These are phyloP conservation scores for Lentinula detonsa DNA, from an alignment of 768 basidiomycete genomes.

Conservation along the genomic window DNA sequence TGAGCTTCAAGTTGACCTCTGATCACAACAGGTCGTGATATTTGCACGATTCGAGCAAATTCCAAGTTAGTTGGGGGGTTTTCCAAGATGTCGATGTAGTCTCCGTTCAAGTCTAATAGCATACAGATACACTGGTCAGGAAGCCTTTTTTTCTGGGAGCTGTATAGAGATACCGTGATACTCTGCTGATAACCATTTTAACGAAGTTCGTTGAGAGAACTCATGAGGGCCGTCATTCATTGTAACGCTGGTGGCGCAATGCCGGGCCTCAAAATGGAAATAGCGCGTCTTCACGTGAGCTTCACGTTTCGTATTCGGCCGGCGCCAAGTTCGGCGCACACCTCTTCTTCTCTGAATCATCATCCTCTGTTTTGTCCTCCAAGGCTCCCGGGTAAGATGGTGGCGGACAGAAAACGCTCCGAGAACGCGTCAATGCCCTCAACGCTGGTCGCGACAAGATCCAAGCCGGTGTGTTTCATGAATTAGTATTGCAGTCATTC, in stretches of 20 bases:
- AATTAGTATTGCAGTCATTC: not conserved
- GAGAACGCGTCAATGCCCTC: not conserved
- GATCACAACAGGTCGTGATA: conserved; percentile 71
- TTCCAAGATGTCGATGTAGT: conserved; percentile 41
- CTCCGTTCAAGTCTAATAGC: conserved; percentile 54
- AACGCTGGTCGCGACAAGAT: conserved; percentile 12
- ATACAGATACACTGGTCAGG: not conserved
- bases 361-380: not conserved
- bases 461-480: conserved; percentile 20
- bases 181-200: conserved; percentile 30
- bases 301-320: not conserved
- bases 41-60: conserved; percentile 60
- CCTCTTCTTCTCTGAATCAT: not conserved
- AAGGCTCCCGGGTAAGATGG: conserved; percentile 15
- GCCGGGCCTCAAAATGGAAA: not conserved
- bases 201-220: not conserved
- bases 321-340: not conserved
- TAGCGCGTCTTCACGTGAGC: not conserved
- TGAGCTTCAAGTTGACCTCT: conserved; percentile 38
- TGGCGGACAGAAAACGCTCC: conserved; percentile 15
- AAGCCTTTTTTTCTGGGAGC: not conserved
- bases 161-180: conserved; percentile 26
- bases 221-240: not conserved
- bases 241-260: too few species aligned
- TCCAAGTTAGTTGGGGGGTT: conserved; percentile 59